phyloP scores from a whole-genome alignment of 2,329 filamentous ascomycete genomes.

The Botrytis medusae region DNA sequence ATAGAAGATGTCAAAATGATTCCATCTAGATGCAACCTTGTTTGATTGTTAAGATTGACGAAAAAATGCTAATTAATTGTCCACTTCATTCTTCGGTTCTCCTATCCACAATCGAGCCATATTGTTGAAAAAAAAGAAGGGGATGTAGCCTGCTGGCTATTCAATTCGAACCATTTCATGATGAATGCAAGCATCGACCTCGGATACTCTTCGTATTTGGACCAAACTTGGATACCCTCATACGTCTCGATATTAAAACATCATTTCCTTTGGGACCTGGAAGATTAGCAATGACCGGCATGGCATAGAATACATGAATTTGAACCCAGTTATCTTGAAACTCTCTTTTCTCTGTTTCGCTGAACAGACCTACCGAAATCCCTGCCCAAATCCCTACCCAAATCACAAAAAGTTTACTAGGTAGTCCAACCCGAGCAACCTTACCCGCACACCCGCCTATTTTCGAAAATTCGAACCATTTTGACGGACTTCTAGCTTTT shows the following conservation, averaged over 20 bases:
- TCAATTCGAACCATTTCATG: not conserved
- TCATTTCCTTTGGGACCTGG: constrained; percentile 17
- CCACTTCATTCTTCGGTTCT: not conserved
- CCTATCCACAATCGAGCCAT: constrained; percentile 1
- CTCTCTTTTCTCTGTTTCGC: constrained; percentile 5
- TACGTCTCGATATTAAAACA: constrained; percentile 2
- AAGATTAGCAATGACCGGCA: constrained; percentile 4
- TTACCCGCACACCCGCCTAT: constrained; percentile 18
- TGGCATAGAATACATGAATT: constrained; percentile 5
- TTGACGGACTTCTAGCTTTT: constrained; percentile 13
- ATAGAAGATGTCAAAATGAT: constrained; percentile 13
- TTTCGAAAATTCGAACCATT: constrained; percentile 4
- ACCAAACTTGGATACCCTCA: constrained; percentile 4
- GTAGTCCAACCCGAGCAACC: not conserved
- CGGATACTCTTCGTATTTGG: constrained; percentile 1
- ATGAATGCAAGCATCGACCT: not conserved
- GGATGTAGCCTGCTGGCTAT: not conserved
- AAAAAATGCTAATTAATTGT: not conserved
- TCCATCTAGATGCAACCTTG: constrained; percentile 7
- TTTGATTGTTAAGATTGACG: constrained; percentile 13
- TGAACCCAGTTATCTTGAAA: constrained; percentile 19
- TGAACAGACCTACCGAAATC: not conserved
- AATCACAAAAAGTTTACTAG: not conserved
- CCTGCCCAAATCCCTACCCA: constrained; percentile 8
- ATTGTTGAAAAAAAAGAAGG: not conserved